Evolutionary conservation across 257 asterid species (phyloP).

Genomic region (Scutellaria galericulata): DNA sequence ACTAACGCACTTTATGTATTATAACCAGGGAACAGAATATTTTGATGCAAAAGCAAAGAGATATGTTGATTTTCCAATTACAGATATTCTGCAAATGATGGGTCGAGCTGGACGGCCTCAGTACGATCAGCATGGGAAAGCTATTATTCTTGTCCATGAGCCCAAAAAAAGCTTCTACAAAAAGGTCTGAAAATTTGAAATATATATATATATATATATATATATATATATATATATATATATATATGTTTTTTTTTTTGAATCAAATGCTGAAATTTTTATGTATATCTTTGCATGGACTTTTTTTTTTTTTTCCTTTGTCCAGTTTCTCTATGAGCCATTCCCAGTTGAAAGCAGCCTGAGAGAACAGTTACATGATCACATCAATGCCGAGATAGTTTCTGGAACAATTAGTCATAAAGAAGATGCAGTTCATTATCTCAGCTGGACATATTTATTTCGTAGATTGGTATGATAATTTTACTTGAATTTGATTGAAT

Average conservation of each 20-base stretch:
- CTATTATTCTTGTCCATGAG: slow-evolving; percentile 98
- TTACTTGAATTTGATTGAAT: slow-evolving; percentile 18
- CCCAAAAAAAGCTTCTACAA: slow-evolving; percentile 98
- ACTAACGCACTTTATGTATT: slow-evolving; percentile 20
- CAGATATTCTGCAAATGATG: slow-evolving; percentile 99
- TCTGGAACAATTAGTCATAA: slow-evolving; percentile 90
- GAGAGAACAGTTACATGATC: slow-evolving; percentile 94
- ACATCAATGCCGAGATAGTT: slow-evolving; percentile 95
- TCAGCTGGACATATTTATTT: slow-evolving; percentile 97
- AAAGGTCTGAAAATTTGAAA: slow-evolving; percentile 53
- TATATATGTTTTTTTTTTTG: too few species aligned
- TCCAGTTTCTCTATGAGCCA: slow-evolving; percentile 96
- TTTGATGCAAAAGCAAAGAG: slow-evolving; percentile 93
- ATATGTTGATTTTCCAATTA: slow-evolving; percentile 94
- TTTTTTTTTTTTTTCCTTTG: slow-evolving; percentile 29
- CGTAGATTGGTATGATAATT: slow-evolving; percentile 82
- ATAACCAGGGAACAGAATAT: slow-evolving; percentile 88
- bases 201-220: background rate
- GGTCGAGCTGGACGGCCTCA: slow-evolving; percentile 99
- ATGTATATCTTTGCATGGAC: slow-evolving; percentile 1
- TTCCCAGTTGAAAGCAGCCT: slow-evolving; percentile 99
- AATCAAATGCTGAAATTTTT: background rate
- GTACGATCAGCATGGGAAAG: slow-evolving; percentile 96
- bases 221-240: too few species aligned
- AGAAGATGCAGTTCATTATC: slow-evolving; percentile 96